These are phyloP conservation scores for Solanum piurae DNA, from an alignment of 257 asterid genomes.

Conservation along the genomic window DNA sequence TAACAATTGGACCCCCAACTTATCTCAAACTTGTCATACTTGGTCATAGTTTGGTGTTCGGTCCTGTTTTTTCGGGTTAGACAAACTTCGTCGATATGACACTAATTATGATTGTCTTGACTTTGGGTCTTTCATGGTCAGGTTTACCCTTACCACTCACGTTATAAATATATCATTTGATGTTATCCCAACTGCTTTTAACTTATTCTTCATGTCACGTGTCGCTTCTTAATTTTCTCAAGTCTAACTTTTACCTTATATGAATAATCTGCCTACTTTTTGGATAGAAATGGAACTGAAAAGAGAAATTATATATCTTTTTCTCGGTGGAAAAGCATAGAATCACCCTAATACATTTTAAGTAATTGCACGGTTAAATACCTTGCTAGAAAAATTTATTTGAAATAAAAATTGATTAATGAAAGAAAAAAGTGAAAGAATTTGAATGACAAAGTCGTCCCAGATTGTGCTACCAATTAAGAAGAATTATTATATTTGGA, in stretches of 20 bases:
- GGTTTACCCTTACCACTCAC: not conserved
- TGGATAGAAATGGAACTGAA: not conserved
- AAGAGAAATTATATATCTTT: not conserved
- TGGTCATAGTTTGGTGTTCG: not conserved
- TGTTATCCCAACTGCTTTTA: not conserved
- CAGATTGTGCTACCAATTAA: not conserved
- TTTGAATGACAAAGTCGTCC: not conserved
- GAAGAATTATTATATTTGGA: not conserved
- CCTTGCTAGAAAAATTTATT: not conserved
- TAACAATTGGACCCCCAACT: not conserved
- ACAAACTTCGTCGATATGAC: not conserved
- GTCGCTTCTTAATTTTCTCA: not conserved
- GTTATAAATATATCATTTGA: not conserved
- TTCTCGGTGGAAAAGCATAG: not conserved
- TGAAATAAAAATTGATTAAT: not conserved
- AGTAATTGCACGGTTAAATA: not conserved
- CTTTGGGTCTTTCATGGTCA: not conserved
- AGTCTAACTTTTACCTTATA: not conserved
- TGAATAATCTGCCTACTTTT: not conserved
- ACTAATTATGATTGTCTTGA: fast-evolving
- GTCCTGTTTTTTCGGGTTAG: not conserved
- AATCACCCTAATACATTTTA: not conserved
- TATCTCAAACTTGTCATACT: not conserved
- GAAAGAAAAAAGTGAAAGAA: not conserved
- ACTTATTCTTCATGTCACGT: not conserved